phyloP scores from a whole-genome alignment of 768 basidiomycete species.

The Solioccasus polychromus region DNA sequence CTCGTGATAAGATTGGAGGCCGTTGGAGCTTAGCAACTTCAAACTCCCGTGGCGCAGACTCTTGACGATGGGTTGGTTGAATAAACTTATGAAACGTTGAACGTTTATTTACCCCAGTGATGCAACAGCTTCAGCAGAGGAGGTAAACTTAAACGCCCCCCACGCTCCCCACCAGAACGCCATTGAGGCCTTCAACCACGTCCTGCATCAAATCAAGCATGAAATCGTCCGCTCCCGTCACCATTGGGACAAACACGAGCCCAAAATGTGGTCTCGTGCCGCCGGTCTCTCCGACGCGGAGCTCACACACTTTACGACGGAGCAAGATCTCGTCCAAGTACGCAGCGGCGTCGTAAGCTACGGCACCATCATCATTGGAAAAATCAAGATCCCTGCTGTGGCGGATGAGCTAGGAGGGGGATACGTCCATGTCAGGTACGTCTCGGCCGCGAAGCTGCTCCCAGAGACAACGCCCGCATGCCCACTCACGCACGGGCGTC shows the following conservation, averaged over 20 bases:
- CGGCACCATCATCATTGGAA: constrained; percentile 72
- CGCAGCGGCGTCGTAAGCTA: constrained; percentile 61
- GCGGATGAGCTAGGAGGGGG: constrained; percentile 60
- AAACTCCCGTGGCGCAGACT: constrained; percentile 1
- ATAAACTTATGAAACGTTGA: neutral
- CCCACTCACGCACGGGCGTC: constrained; percentile 5
- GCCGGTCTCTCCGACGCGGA: constrained; percentile 47
- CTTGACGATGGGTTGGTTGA: constrained; percentile 25
- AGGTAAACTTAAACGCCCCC: constrained; percentile 52
- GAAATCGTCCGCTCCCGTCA: constrained; percentile 65
- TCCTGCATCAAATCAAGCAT: constrained; percentile 56
- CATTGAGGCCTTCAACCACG: constrained; percentile 59
- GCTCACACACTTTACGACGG: constrained; percentile 50
- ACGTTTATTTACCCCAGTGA: constrained; percentile 10
- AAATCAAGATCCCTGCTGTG: constrained; percentile 68
- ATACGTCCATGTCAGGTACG: constrained; percentile 69
- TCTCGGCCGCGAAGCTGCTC: constrained; percentile 4
- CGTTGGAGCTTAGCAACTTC: neutral
- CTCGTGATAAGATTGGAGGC: constrained; percentile 19
- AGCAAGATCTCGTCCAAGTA: constrained; percentile 41
- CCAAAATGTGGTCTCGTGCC: constrained; percentile 64
- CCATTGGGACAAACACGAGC: constrained; percentile 64
- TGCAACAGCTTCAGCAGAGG: constrained; percentile 53
- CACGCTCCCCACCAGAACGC: constrained; percentile 62
- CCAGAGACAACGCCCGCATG: constrained; percentile 3